Percentiles rank a stretch among this genome's conserved stretches.
phyloP scores from a whole-genome alignment of 83 land plant genomes.

The Larix sibirica region DNA sequence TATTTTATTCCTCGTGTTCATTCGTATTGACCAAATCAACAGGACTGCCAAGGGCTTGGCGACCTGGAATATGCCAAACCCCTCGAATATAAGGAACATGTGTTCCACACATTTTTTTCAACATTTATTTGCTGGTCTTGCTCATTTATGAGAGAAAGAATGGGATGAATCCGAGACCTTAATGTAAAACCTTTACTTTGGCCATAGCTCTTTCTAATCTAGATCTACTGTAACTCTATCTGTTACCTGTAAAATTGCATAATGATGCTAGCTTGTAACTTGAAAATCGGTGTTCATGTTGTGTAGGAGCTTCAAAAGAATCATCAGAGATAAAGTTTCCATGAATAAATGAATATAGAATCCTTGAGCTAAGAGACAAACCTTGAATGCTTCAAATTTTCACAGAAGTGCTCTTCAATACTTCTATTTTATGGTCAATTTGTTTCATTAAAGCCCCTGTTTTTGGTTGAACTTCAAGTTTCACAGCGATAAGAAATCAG shows the following conservation, averaged over 20 bases:
- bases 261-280: conserved; percentile 12
- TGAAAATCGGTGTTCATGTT: conserved; percentile 17
- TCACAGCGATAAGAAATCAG: too few species aligned
- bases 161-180: conserved; percentile 70
- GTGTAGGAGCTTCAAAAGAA: conserved; percentile 15
- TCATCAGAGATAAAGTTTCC: neutral
- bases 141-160: conserved; percentile 38
- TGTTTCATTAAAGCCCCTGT: too few species aligned
- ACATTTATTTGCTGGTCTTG: conserved; percentile 49
- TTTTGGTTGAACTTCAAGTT: too few species aligned
- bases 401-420: neutral
- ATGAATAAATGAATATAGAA: too few species aligned
- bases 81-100: conserved; percentile 35
- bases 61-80: too few species aligned
- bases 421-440: too few species aligned
- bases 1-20: neutral
- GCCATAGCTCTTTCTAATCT: conserved; percentile 66
- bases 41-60: too few species aligned
- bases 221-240: conserved; percentile 73
- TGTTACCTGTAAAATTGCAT: conserved; percentile 33
- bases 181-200: conserved; percentile 71
- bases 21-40: too few species aligned
- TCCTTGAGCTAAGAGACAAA: too few species aligned
- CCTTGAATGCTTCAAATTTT: neutral
- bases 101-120: conserved; percentile 47